Conservation (phyloP, 2,329 filamentous ascomycete species). For the Xylaria sp. region DNA sequence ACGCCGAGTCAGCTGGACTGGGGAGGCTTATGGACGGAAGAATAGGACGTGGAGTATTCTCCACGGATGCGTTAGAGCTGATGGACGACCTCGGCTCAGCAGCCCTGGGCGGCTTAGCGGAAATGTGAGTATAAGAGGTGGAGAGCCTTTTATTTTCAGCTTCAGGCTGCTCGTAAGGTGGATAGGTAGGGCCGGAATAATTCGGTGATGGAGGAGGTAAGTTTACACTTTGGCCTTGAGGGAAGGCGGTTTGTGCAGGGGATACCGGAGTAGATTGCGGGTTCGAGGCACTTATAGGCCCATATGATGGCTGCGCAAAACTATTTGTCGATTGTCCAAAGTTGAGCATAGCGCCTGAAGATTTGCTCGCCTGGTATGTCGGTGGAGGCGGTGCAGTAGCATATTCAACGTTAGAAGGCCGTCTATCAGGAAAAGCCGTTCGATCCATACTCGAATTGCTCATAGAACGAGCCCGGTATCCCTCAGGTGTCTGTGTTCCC, state of each 20-base stretch:
- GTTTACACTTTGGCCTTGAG: constrained; percentile 31
- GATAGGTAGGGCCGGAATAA: constrained; percentile 36
- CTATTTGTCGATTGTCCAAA: constrained; percentile 40
- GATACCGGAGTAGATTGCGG: constrained; percentile 47
- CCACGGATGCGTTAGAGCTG: constrained; percentile 41
- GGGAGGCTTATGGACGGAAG: constrained; percentile 43
- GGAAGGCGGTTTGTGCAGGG: constrained; percentile 45
- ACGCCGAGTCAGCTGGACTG: constrained; percentile 39
- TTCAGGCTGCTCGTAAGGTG: constrained; percentile 42
- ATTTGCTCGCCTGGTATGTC: constrained; percentile 42
- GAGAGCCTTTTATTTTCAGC: constrained; percentile 42
- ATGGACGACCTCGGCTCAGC: constrained; percentile 41
- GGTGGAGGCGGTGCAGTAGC: constrained; percentile 44
- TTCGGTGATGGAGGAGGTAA: constrained; percentile 33
- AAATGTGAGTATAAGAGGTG: constrained; percentile 40
- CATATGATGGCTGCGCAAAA: constrained; percentile 46
- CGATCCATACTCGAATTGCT: constrained; percentile 50
- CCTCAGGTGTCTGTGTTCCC: constrained; percentile 48
- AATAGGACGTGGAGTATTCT: constrained; percentile 36
- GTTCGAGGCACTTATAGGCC: constrained; percentile 39
- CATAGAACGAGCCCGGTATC: constrained; percentile 46
- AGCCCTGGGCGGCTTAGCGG: constrained; percentile 37
- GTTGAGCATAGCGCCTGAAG: constrained; percentile 42
- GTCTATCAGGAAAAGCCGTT: constrained; percentile 42
- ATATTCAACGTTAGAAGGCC: constrained; percentile 47